These are phyloP conservation scores for Diplodia scrobiculata DNA, from an alignment of 2,329 filamentous ascomycete species.

Conservation along the genomic window DNA sequence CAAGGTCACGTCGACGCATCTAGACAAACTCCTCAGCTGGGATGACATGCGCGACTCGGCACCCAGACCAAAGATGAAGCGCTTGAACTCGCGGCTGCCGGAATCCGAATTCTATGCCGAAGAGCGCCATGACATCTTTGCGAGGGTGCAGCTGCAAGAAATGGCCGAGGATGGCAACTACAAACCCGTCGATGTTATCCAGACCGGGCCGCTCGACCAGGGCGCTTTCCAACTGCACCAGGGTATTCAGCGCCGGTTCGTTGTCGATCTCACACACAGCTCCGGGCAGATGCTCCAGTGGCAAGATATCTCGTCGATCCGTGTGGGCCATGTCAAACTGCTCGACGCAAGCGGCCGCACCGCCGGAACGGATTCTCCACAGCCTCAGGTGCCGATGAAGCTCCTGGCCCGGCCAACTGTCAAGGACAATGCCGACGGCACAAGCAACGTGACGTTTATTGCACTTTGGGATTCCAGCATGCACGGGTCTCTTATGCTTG, in stretches of 20 bases:
- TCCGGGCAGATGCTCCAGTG: constrained; percentile 86
- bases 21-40: constrained; percentile 97
- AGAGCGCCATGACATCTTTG: constrained; percentile 90
- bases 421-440: constrained; percentile 85
- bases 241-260: constrained; percentile 83
- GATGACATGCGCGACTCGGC: constrained; percentile 90
- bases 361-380: constrained; percentile 71
- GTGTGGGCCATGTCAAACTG: constrained; percentile 78
- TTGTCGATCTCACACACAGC: constrained; percentile 86
- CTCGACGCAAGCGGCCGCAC: constrained; percentile 84
- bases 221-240: constrained; percentile 95
- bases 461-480: constrained; percentile 96
- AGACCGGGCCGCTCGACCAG: constrained; percentile 78
- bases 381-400: constrained; percentile 74
- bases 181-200: constrained; percentile 86
- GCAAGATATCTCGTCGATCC: constrained; percentile 76
- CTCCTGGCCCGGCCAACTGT: constrained; percentile 76
- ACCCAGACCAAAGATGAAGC: constrained; percentile 59
- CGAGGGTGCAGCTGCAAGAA: constrained; percentile 84
- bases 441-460: constrained; percentile 79
- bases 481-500: constrained; percentile 88
- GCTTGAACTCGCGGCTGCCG: constrained; percentile 68
- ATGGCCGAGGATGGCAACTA: constrained; percentile 90
- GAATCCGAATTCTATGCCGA: constrained; percentile 92
- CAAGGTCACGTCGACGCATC: constrained; percentile 85